Base-by-base conservation (phyloP, 768 basidiomycete species). In the Agrocybe praecox region DNA sequence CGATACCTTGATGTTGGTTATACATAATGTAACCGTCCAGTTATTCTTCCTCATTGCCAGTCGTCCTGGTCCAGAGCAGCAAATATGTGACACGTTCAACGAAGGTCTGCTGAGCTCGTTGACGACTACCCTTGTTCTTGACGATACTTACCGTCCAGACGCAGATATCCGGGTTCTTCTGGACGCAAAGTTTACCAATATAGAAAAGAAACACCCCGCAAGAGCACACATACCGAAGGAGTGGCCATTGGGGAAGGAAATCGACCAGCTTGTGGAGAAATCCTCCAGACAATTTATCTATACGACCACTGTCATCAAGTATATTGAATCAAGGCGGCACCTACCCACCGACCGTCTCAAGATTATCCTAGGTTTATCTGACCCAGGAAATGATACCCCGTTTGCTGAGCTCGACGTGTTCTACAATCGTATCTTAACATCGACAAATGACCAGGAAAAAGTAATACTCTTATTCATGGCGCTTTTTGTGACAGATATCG, bases 271-370 rank as follows among this genome's bases (percentile, higher is more conserved):
- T 1, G 59, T 64, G 3, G 18, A 33, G 11, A 60, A 61, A 42
- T 58, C 62, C 0, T 64, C 62, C 2, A 59, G 62, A 6, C 62
- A 64, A 26, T 64, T 64, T 21, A 61, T 64, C 11, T 64, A 61
- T n/a, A 60, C 62, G 2, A 34, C 57, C 14, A 60, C 59, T 0
- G 59, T 59, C 18, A 46, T 61, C 33, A 61, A 55, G 26, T 64
- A 56, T 21, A 26, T 64, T 12, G 54, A 51, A 9, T 56, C 51
- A 6, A 46, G 26, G 4, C 36, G 54, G 12, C 50, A 62, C 24
- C 23, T 42, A 8, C 61, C 58, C 4, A 43, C 52, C 1, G 46
- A 60, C 2, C 53, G 56, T 4, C 44, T 62, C 0, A 17, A 62
- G 2, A 46, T 59, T n/a, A 49, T 65, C 14, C 45, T 58, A 4